Evolutionary conservation across 1,284 basidiomycete genomes (phyloP).

Genomic region (Tetrapyrgos nigripes): DNA sequence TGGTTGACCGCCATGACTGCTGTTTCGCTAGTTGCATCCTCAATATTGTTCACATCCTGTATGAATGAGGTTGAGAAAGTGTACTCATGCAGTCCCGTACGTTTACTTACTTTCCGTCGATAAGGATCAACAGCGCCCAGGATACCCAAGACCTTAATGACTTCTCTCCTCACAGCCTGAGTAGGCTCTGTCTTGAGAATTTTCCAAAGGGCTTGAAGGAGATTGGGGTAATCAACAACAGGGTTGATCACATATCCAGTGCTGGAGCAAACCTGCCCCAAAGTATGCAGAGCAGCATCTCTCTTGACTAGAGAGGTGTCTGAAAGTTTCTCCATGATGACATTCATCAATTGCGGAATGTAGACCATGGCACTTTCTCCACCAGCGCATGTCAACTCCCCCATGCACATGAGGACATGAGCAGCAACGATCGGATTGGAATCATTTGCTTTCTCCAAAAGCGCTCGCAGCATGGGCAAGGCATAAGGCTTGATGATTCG

Average conservation of each 20-base stretch:
- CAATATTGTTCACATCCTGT: constrained; percentile 71
- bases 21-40: constrained; percentile 78
- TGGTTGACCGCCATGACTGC: constrained; percentile 67
- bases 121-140: constrained; percentile 99
- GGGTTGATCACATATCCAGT: constrained; percentile 96
- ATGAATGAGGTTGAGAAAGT: constrained; percentile 15
- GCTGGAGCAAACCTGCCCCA: constrained; percentile 96
- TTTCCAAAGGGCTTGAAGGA: constrained; percentile 87
- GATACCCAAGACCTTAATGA: constrained; percentile 93
- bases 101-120: constrained; percentile 77
- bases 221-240: constrained; percentile 89
- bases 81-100: not conserved
- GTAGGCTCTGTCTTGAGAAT: constrained; percentile 88
- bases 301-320: constrained; percentile 89
- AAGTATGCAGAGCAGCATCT: constrained; percentile 92
- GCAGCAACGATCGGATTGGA: constrained; percentile 89
- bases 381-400: constrained; percentile 92
- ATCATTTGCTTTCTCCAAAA: constrained; percentile 90
- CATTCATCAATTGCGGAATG: constrained; percentile 88
- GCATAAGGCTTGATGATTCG: constrained; percentile 97
- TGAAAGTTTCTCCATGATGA: constrained; percentile 88
- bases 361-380: constrained; percentile 91
- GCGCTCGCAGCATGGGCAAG: constrained; percentile 92
- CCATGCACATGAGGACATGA: constrained; percentile 93
- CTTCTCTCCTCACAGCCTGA: constrained; percentile 85